Evolutionary conservation across 75 land plant genomes (phyloP).

Genomic region (Pinus tabuliformis): DNA sequence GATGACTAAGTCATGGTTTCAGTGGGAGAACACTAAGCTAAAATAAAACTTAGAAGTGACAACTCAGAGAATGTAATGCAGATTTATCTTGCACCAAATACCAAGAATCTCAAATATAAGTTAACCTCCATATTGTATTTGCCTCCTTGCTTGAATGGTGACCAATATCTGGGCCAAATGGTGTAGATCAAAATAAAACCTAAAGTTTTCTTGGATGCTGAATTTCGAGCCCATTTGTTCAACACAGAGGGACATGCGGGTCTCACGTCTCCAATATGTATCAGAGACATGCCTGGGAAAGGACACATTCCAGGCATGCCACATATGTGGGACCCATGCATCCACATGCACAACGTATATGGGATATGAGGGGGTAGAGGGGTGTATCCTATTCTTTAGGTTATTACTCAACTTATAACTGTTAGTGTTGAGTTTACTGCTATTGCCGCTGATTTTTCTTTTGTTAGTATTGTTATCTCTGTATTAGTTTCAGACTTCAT

Average conservation of each 20-base stretch:
- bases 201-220: not conserved
- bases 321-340: not conserved
- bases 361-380: not conserved
- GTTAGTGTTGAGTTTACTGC: no score
- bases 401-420: not conserved
- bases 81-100: no score
- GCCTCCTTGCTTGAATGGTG: not conserved
- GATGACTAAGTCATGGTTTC: no score
- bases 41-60: no score
- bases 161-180: not conserved
- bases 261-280: not conserved
- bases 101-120: no score
- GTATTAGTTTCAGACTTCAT: no score
- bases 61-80: no score
- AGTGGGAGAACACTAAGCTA: no score
- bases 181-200: not conserved
- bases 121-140: no score
- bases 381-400: not conserved
- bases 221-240: not conserved
- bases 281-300: not conserved
- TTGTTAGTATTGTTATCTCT: no score
- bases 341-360: not conserved
- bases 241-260: not conserved
- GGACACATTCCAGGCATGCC: not conserved
- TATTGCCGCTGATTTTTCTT: no score